Base-by-base conservation (phyloP, 192 early-diverging fungal genomes). In the Podila clonocystis region DNA sequence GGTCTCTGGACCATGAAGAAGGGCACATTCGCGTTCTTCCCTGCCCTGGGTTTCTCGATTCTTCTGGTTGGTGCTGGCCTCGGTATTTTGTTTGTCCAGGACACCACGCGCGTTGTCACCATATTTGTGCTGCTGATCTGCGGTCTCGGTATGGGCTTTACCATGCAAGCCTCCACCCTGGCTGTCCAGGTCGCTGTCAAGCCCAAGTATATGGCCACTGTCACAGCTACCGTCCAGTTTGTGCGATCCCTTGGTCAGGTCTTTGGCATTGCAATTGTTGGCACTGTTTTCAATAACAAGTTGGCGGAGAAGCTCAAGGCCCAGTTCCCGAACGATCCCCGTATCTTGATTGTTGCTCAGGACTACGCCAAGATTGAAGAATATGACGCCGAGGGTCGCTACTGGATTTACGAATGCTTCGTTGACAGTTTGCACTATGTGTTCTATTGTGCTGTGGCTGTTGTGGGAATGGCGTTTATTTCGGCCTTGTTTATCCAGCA, bases 131-230 rank as follows among this genome's bases (percentile, higher is more conserved):
- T 93, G 61, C 20, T 85, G 24, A 29, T 89, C 52, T 72, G 64
- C 64, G 87, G 87, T 1, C 57, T 87, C 19, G 89, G 90, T 7
- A 57, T 86, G 7, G 91, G 91, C 8, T 50, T 88, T 28, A 84
- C 84, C 9, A 82, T 86, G 71, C 88, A 89, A 60, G 88, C 82
- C 36, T 50, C 63, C 30, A 66, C 85, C 4, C 45, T 87, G 5
- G 67, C 74, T 19, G 75, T 78, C 5, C 87, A 89, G 61, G 33
- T 70, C 15, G 38, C 68, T 20, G 63, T 75, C 12, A 74, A 73
- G 22, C 58, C 62, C n/a, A 70, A 52, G 82, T 86, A 89, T 52
- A 82, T 86, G 67, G 87, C 87, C 33, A 82, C 82, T 12, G 79
- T 83, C 58, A 87, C 85, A 11, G 65, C 83, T 26, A 68, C 86